phyloP scores from a whole-genome alignment of 257 asterid genomes.

The Solanum paucissectum region DNA sequence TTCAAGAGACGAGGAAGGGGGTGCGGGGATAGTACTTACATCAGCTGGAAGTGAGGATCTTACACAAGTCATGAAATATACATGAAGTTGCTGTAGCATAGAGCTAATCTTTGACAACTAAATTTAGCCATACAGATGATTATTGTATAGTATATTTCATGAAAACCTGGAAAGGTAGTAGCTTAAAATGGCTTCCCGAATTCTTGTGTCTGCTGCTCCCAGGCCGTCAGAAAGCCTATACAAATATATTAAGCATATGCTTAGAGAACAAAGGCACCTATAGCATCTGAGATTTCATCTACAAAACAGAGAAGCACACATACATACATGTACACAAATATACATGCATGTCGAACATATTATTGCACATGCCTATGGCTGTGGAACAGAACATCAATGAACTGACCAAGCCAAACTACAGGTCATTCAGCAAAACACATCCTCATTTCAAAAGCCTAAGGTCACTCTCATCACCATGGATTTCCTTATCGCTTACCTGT shows the following conservation, averaged over 20 bases:
- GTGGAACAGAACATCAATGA: background rate
- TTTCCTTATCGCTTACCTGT: background rate
- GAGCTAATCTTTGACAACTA: background rate
- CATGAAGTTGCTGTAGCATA: background rate
- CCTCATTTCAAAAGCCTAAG: background rate
- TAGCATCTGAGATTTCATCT: background rate
- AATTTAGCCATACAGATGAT: background rate
- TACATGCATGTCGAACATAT: background rate
- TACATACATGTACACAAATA: background rate
- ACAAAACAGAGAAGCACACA: background rate
- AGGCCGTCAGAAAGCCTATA: slow-evolving; percentile 36
- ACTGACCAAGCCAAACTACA: background rate
- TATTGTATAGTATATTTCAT: background rate
- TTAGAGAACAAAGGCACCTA: background rate
- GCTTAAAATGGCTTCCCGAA: slow-evolving; percentile 43
- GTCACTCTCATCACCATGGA: background rate
- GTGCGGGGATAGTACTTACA: background rate
- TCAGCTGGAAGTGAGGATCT: background rate
- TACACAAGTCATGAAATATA: background rate
- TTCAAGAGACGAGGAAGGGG: background rate
- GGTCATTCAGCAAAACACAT: background rate
- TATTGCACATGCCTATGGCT: background rate
- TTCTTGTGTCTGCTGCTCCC: slow-evolving; percentile 53
- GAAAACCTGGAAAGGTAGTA: background rate
- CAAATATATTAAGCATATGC: background rate